These are phyloP conservation scores for Populus hybrid DNA, from an alignment of 441 rosid species.

Conservation along the genomic window DNA sequence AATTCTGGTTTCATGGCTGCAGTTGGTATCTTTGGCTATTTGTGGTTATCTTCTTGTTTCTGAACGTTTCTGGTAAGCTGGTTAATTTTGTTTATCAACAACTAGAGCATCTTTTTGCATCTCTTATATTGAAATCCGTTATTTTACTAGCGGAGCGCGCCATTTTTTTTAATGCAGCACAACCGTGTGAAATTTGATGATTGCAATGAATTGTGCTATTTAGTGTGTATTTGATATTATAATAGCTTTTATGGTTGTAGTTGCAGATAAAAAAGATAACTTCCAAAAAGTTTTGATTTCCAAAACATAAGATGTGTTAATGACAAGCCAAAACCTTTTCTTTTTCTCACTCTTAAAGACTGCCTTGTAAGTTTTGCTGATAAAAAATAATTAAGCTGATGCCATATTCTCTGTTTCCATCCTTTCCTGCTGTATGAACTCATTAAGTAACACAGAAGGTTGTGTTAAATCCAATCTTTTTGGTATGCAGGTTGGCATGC, in stretches of 20 bases:
- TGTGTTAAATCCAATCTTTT: slow-evolving; percentile 3
- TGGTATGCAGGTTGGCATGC: slow-evolving; percentile 70
- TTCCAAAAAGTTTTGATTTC: no score
- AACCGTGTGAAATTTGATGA: not conserved
- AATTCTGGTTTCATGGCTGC: slow-evolving; percentile 31
- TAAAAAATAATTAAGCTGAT: not conserved
- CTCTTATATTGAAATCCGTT: not conserved
- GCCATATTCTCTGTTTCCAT: not conserved
- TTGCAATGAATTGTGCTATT: no score
- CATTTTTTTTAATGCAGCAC: not conserved
- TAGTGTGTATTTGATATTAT: no score
- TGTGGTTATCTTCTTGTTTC: slow-evolving; percentile 76
- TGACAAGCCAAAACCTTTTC: not conserved
- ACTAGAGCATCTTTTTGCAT: not conserved
- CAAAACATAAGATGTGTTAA: not conserved
- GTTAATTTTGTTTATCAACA: not conserved
- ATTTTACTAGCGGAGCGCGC: not conserved
- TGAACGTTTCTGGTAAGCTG: slow-evolving; percentile 63
- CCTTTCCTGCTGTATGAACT: not conserved
- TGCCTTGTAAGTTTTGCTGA: not conserved
- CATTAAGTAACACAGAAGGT: not conserved
- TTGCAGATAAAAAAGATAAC: no score
- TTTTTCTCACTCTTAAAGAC: no score
- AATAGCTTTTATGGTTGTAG: no score
- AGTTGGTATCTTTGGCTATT: slow-evolving; percentile 99